Evolutionary conservation across 306 rosid species (phyloP), one percentile per base, ranked within the genome.

Genomic region (Quercus mongolica): DNA sequence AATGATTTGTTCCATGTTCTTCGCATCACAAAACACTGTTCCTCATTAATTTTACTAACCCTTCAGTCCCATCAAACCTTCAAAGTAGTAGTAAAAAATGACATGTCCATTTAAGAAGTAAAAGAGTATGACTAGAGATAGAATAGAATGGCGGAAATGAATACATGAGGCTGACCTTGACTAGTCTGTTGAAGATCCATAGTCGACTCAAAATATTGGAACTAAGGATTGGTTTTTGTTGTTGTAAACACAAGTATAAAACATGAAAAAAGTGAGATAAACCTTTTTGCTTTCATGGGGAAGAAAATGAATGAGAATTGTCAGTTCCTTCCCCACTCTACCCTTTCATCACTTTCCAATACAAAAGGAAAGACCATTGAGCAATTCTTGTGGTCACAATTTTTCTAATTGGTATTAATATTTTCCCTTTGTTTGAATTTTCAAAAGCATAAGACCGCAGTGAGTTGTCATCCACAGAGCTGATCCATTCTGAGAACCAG

Each of bases 401-500:
- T 74, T 56, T 76, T 67, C 15, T 65, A 67, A 49, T 65, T 26
- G 69, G 25, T 52, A 46, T 54, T 68, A 56, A 17, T 26, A 44
- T 54, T 25, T 33, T 33, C 56, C 69, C 51, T 64, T 83, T 25
- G 61, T 64, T 78, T 64, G 64, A 58, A 76, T 64, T 58, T 72
- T 33, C 31, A 51, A 20, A 38, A 52, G 61, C 79, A 65, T 65
- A 80, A 76, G 84, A 77, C 52, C 56, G 79, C 12, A 56, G 69
- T 74, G 81, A 77, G 71, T 52, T 79, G n/a, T 74, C 41, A 15
- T 58, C 74, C 74, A 71, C 82, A 73, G 18, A 68, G 44, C 79
- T 71, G 54, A 82, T 78, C n/a, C 57, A 82, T 54, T 6, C 76
- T 65, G 76, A 81, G 85, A 87, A 18, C 54, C 75, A 71, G 11